phyloP scores from a whole-genome alignment of 305 asterid species.

The Plantago coronopus region DNA sequence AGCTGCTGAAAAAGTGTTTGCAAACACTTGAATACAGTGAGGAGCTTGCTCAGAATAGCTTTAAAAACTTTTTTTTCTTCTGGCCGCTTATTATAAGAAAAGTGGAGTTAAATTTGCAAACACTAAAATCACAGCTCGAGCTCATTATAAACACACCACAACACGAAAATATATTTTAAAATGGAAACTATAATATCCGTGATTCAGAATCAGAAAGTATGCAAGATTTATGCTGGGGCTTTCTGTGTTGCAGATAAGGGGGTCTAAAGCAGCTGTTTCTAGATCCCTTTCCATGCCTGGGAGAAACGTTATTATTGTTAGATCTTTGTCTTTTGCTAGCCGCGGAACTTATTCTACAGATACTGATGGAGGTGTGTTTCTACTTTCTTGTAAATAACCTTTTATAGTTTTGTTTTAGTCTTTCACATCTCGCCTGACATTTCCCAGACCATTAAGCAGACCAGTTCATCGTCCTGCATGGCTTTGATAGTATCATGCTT shows the following conservation, averaged over 20 bases:
- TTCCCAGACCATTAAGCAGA: conserved; percentile 5
- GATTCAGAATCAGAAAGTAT: neutral
- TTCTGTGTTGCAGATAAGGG: conserved; percentile 37
- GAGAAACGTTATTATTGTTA: conserved; percentile 57
- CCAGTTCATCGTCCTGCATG: neutral
- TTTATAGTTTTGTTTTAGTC: conserved; percentile 9
- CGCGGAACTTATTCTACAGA: conserved; percentile 45
- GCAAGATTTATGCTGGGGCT: neutral
- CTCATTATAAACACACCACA: neutral
- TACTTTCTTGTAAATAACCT: conserved; percentile 8
- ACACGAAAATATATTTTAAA: neutral
- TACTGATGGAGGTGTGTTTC: conserved; percentile 53
- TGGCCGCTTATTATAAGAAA: neutral
- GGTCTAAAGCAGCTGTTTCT: conserved; percentile 45
- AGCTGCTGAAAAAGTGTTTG: neutral
- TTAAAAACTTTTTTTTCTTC: neutral
- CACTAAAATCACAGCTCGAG: neutral
- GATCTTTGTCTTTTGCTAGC: conserved; percentile 62
- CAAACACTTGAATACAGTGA: neutral
- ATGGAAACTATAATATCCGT: neutral
- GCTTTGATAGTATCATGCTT: neutral
- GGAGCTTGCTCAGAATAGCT: neutral
- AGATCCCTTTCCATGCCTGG: conserved; percentile 88
- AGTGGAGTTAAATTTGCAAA: neutral
- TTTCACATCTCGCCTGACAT: conserved; percentile 6